These are phyloP conservation scores for Moniliella sp. DNA, from an alignment of 1,284 basidiomycete genomes.

Conservation along the genomic window DNA sequence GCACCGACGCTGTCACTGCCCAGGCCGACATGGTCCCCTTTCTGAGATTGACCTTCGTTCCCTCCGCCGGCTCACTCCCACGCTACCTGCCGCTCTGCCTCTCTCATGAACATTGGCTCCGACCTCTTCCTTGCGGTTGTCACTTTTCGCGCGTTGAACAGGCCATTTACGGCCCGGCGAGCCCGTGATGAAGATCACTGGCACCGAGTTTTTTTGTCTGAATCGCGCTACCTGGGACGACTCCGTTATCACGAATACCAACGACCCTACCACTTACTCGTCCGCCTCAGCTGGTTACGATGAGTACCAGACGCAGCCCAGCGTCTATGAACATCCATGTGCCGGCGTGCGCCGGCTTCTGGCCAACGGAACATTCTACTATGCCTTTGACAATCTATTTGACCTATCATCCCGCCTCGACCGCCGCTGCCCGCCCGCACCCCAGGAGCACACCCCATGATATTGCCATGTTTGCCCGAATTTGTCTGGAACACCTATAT, in stretches of 20 bases:
- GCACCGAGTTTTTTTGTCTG: constrained; percentile 24
- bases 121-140: constrained; percentile 24
- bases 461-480: too few species aligned
- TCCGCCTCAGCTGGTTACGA: constrained; percentile 6
- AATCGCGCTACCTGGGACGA: constrained; percentile 20
- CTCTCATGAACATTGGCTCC: constrained; percentile 19
- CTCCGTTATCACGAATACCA: constrained; percentile 8
- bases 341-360: constrained; percentile 71
- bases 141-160: constrained; percentile 11
- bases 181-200: constrained; percentile 11
- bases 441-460: too few species aligned
- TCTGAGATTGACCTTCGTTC: constrained; percentile 5
- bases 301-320: constrained; percentile 8
- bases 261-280: too few species aligned
- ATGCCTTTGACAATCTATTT: constrained; percentile 57
- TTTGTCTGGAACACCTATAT: constrained; percentile 63
- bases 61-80: constrained; percentile 7
- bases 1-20: too few species aligned
- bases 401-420: constrained; percentile 43
- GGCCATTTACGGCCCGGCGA: constrained; percentile 15
- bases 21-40: constrained; percentile 11
- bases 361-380: constrained; percentile 79
- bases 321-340: constrained; percentile 63
- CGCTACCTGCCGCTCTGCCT: constrained; percentile 10
- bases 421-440: too few species aligned